Conservation (phyloP, 2,329 filamentous ascomycete genomes). For the Emericellopsis cladophorae region DNA sequence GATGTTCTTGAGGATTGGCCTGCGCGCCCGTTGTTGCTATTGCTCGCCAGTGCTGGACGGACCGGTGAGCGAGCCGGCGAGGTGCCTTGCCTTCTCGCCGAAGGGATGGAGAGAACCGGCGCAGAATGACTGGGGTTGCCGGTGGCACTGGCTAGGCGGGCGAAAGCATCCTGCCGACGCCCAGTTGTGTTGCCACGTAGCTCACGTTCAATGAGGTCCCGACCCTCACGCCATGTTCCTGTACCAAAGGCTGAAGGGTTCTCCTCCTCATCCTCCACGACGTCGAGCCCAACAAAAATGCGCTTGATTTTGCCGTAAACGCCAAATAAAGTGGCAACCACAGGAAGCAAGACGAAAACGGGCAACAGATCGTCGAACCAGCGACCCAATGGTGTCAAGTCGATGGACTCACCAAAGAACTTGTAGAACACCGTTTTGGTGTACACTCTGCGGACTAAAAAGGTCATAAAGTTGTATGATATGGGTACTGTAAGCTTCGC, state of each 20-base stretch:
- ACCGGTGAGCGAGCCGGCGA: slow-evolving; percentile 28
- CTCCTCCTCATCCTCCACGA: slow-evolving; percentile 63
- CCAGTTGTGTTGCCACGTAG: slow-evolving; percentile 49
- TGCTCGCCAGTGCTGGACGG: slow-evolving; percentile 10
- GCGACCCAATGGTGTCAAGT: slow-evolving; percentile 68
- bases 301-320: slow-evolving; percentile 74
- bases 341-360: slow-evolving; percentile 73
- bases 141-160: slow-evolving; percentile 15
- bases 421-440: slow-evolving; percentile 71
- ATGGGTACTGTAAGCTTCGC: slow-evolving; percentile 87
- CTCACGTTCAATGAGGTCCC: slow-evolving; percentile 81
- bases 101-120: slow-evolving; percentile 35
- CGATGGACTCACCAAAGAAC: slow-evolving; percentile 74
- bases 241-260: slow-evolving; percentile 55
- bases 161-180: slow-evolving; percentile 29
- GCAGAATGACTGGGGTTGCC: slow-evolving; percentile 19
- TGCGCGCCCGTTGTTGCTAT: slow-evolving; percentile 10
- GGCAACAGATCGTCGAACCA: slow-evolving; percentile 87
- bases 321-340: slow-evolving; percentile 76
- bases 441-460: slow-evolving; percentile 63
- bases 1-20: slow-evolving; percentile 12
- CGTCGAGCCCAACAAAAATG: slow-evolving; percentile 62
- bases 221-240: slow-evolving; percentile 82
- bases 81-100: slow-evolving; percentile 19
- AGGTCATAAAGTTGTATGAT: slow-evolving; percentile 92